A percentile compares a stretch with the other conserved stretches of the same genome.
Conservation (phyloP, 805 yeast genomes). For the Grigorovia jiainica region DNA sequence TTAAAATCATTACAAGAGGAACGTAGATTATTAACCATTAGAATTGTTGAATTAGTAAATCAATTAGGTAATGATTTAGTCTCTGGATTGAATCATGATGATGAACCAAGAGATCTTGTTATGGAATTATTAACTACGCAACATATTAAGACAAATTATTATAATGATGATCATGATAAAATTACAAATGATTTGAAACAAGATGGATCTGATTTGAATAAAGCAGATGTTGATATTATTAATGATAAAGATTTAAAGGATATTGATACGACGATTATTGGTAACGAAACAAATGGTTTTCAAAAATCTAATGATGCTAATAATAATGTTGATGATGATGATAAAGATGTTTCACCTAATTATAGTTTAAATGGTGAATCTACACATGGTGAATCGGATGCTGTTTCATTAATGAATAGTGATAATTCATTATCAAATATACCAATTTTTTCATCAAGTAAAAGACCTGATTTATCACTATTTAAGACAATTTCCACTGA, state of each 20-base stretch:
- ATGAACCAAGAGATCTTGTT: constrained; percentile 13
- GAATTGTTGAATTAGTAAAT: constrained; percentile 73
- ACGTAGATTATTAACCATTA: constrained; percentile 53
- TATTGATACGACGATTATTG: too few relatives aligned
- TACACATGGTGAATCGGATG: constrained; percentile 32
- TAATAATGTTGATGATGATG: too few relatives aligned
- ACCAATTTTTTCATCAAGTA: constrained; percentile 30
- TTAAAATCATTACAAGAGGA: constrained; percentile 49
- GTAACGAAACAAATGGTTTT: too few relatives aligned
- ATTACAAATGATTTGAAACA: too few relatives aligned
- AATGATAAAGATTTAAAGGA: too few relatives aligned
- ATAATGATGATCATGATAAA: too few relatives aligned
- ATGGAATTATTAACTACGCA: constrained; percentile 14
- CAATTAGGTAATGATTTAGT: constrained; percentile 74
- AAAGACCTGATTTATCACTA: neutral
- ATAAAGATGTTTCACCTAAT: constrained; percentile 28
- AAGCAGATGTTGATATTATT: too few relatives aligned
- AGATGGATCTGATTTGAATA: too few relatives aligned
- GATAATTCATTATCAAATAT: constrained; percentile 32
- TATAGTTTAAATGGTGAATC: constrained; percentile 17
- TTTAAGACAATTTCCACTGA: constrained; percentile 4
- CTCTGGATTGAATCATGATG: constrained; percentile 63
- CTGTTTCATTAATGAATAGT: constrained; percentile 30
- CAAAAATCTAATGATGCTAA: too few relatives aligned
- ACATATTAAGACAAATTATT: too few relatives aligned